Evolutionary conservation across 2,329 filamentous ascomycete species (phyloP).

Genomic region (Hymenoscyphus albidus): DNA sequence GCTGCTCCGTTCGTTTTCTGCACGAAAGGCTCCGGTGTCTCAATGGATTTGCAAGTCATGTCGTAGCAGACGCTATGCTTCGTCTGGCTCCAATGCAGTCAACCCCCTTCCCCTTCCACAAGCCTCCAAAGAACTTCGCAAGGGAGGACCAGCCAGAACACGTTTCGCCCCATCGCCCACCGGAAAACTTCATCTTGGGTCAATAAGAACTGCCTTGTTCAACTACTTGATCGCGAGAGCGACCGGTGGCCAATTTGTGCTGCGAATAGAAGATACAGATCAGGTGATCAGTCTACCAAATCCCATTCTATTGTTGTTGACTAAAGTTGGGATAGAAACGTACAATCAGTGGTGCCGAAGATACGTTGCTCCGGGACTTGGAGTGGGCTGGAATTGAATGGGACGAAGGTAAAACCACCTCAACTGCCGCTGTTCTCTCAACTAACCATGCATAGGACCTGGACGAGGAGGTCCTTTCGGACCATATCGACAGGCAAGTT

Average conservation of each 20-base stretch:
- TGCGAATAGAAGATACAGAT: slow-evolving; percentile 94
- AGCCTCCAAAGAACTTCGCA: slow-evolving; percentile 33
- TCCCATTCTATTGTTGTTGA: neutral
- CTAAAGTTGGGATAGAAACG: slow-evolving; percentile 59
- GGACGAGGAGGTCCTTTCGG: slow-evolving; percentile 75
- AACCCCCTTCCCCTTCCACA: neutral
- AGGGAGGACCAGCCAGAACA: slow-evolving; percentile 62
- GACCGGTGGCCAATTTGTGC: slow-evolving; percentile 83
- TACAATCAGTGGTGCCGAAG: slow-evolving; percentile 74
- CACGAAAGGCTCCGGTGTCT: slow-evolving; percentile 15
- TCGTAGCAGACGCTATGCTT: slow-evolving; percentile 16
- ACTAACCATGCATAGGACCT: slow-evolving; percentile 54
- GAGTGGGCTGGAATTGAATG: slow-evolving; percentile 85
- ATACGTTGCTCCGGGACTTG: slow-evolving; percentile 72
- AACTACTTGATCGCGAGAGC: slow-evolving; percentile 88
- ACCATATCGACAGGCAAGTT: slow-evolving; percentile 74
- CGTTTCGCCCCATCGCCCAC: slow-evolving; percentile 96
- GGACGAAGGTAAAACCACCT: slow-evolving; percentile 71
- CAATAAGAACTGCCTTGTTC: slow-evolving; percentile 87
- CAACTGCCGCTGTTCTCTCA: neutral
- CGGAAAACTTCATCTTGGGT: slow-evolving; percentile 88
- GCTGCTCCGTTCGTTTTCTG: slow-evolving; percentile 20
- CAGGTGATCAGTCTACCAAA: slow-evolving; percentile 50
- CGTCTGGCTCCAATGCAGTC: slow-evolving; percentile 13
- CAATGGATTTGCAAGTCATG: slow-evolving; percentile 30